Base-by-base conservation (phyloP, 2,329 filamentous ascomycete genomes). In the Ophiocordyceps camponoti-leonardi region DNA sequence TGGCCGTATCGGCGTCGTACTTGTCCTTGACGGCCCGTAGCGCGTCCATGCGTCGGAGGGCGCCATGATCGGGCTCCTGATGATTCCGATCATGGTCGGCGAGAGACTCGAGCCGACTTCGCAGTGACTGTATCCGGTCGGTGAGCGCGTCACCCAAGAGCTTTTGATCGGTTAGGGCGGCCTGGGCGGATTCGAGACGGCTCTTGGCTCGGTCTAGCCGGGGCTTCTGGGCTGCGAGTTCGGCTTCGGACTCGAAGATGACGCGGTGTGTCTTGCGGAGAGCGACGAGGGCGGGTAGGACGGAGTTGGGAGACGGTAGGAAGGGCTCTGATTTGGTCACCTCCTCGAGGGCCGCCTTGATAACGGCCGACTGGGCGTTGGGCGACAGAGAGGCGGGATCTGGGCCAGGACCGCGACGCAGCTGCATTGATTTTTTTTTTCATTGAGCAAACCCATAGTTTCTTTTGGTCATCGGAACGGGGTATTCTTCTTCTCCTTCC, bases 241-340 rank as follows among this genome's bases (percentile, higher is more conserved):
- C 78, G 19, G 66, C 63, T 51, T 75, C 77, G 18, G 79, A 81
- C 52, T 85, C 79, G 48, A 69, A 61, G 43, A 83, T 73, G 16
- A 77, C 78, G 47, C 73, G 68, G 47, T 80, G 72, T 3, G 81
- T 79, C 53, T 74, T 77, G 44, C 81, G 77, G 45, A 86, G 62
- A 6, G 85, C 83, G 39, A 92, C 58, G 5, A 93, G 67, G 7
- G 79, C 76, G 4, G 84, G 83, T 7, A 92, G 61, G 6, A 80
- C 68, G 19, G 85, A 90, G 44, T 72, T 75, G 11, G 75, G 65
- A 22, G 71, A 67, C 3, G 85, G 84, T 20, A 90, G 64, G 52
- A 77, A 77, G 10, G 81, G 79, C 44, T 79, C 71, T 14, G 72
- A 68, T 41, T 72, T 65, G 13, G 76, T 71, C 42, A 86, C 65